Conservation (phyloP, 2,329 filamentous ascomycete species). For the Teratosphaeria pseudoeucalypti region DNA sequence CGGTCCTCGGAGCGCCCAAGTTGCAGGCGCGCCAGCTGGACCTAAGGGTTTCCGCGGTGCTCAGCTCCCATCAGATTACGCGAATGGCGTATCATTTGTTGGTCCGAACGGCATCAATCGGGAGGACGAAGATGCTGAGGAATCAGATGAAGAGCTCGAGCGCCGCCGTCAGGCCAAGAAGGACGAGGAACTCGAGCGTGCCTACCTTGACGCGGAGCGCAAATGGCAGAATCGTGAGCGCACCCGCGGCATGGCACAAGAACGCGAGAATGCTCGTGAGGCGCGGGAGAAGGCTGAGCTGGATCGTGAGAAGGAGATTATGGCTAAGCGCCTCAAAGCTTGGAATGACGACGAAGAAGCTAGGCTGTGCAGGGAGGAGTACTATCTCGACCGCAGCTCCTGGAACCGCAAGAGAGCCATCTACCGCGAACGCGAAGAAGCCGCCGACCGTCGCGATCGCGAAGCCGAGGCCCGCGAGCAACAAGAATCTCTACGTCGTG, state of each 20-base stretch:
- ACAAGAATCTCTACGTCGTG: conserved; percentile 51
- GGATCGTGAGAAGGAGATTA: conserved; percentile 54
- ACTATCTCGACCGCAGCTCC: conserved; percentile 74
- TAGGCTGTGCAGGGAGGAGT: conserved; percentile 68
- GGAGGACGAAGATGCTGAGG: conserved; percentile 70
- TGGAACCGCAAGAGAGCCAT: conserved; percentile 75
- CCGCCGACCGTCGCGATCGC: conserved; percentile 73
- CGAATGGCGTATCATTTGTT: conserved; percentile 71
- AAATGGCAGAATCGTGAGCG: conserved; percentile 86
- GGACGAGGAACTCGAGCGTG: conserved; percentile 65
- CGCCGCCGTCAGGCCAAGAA: conserved; percentile 59
- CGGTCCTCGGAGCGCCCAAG: conserved; percentile 53
- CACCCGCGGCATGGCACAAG: conserved; percentile 70
- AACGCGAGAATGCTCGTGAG: conserved; percentile 74
- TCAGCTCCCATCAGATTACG: conserved; percentile 60
- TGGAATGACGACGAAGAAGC: conserved; percentile 88
- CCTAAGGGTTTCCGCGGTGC: conserved; percentile 49
- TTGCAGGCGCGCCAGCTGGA: conserved; percentile 66
- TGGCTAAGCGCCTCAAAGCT: conserved; percentile 61
- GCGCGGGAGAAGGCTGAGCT: conserved; percentile 59
- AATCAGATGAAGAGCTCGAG: conserved; percentile 78
- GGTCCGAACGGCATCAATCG: conserved; percentile 53
- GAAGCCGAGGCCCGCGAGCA: conserved; percentile 65
- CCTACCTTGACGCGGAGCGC: conserved; percentile 74
- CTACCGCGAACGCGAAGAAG: conserved; percentile 63